Conservation (phyloP, 176 grass and related monocot genomes). For the Elymus sibiricus region DNA sequence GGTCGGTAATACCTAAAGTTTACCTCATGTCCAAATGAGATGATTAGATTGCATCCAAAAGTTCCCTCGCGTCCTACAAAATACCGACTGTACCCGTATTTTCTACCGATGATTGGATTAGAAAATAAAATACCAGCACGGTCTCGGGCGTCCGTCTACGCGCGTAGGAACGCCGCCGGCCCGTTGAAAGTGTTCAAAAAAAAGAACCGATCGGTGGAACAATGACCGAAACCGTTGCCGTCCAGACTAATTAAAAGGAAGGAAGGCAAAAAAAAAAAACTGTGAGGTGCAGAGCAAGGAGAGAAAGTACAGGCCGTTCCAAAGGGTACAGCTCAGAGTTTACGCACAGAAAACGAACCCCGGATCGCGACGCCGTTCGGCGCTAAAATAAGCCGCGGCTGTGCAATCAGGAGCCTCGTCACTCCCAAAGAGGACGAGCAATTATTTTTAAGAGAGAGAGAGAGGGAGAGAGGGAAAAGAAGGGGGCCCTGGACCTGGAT, state of each 20-base stretch:
- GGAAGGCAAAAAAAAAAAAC: background rate
- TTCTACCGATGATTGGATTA: background rate
- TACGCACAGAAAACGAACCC: slow-evolving; percentile 36
- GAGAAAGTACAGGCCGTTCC: background rate
- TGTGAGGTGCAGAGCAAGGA: background rate
- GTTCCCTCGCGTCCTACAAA: background rate
- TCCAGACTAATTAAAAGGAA: background rate
- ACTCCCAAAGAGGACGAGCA: background rate
- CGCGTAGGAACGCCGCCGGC: background rate
- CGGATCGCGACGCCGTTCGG: background rate
- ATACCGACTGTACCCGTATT: background rate
- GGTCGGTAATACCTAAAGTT: background rate
- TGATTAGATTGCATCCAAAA: background rate
- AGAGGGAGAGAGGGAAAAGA: background rate
- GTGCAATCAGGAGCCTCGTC: slow-evolving; percentile 5
- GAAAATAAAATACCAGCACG: too few relatives aligned
- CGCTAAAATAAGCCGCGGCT: background rate
- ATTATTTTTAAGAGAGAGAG: background rate
- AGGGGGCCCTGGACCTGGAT: background rate
- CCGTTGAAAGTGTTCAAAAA: background rate
- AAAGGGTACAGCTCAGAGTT: slow-evolving; percentile 13
- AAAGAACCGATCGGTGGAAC: background rate
- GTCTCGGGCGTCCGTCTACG: background rate
- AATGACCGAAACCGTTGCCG: background rate
- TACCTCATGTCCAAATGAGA: too few relatives aligned